Evolutionary conservation across 2,329 filamentous ascomycete species (phyloP), one percentile per base, ranked within the genome.

Genomic region (Pyrenophora graminea): DNA sequence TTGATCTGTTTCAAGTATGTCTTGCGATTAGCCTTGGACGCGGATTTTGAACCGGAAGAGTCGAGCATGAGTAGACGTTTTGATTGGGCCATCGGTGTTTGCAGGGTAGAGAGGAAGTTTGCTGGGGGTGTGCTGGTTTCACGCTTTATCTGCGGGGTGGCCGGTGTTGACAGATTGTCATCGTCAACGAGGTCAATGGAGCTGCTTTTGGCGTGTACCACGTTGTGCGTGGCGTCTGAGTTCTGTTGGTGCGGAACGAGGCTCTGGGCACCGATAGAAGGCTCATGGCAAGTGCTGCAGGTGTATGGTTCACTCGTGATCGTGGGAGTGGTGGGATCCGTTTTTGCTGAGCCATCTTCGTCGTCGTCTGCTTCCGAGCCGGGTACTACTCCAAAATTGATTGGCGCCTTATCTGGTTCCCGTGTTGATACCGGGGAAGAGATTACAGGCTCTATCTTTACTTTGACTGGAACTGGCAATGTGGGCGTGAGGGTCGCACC

Each of bases 1-100:
- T 67, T 66, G 2, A 67, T 47, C 30, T 59, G 56, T 19, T 62
- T 65, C 1, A 59, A 36, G 21, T 52, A 64, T 0, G 55, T 49
- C 3, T 51, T 61, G 5, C 59, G 30, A 9, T 45, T 39, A 3
- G 55, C n/a, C 34, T 46, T 58, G 12, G 56, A 53, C 1, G 54
- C 48, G 5, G 47, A 56, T 19, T 48, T 47, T 3, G 48, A 19
- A 18, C 37, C 46, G 4, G 51, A 53, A 12, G 27, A 44, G 4
- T 25, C 34, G 48, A 9, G 34, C 13, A 13, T 30, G 4, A 34
- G 13, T 13, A 30, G 34, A 4, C n/a, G 43, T 13, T 51, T 55
- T 3, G 51, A 31, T 21, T 46, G 42, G 2, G 54, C 36, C 2
- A 34, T 45, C 2, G 64, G 66, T 2, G 63, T 67, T 10, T 57